These are phyloP conservation scores for Picea mariana DNA, from an alignment of 83 land plant genomes.

Conservation along the genomic window DNA sequence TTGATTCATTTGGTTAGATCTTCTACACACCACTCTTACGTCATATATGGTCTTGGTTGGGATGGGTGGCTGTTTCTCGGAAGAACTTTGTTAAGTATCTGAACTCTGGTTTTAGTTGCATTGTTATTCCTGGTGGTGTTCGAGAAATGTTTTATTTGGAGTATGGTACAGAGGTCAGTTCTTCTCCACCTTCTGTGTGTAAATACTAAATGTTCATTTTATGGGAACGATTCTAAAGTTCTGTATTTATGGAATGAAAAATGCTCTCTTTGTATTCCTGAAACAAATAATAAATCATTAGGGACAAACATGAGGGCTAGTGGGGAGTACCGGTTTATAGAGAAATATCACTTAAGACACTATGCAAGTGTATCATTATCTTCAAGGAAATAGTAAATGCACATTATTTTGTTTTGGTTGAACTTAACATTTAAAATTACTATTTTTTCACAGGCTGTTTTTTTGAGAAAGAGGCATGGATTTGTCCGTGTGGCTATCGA, in stretches of 20 bases:
- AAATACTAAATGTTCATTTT: background rate
- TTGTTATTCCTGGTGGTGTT: constrained; percentile 84
- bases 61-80: constrained; percentile 72
- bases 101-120: constrained; percentile 66
- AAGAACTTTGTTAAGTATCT: constrained; percentile 59
- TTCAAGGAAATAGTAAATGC: background rate
- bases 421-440: background rate
- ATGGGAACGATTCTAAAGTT: background rate
- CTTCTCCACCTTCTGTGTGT: background rate
- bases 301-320: background rate
- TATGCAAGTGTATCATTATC: background rate
- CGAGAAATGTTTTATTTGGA: constrained; percentile 76
- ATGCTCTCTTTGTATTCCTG: background rate
- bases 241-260: background rate
- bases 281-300: background rate
- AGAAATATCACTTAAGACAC: background rate
- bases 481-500: constrained; percentile 89
- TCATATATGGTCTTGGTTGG: constrained; percentile 95
- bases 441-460: constrained; percentile 57
- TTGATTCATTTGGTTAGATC: constrained; percentile 39
- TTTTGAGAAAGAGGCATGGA: constrained; percentile 73
- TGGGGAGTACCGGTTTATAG: background rate
- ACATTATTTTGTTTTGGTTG: background rate
- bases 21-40: constrained; percentile 83
- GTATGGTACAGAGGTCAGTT: constrained; percentile 61